Evolutionary conservation across 345 rosid species (phyloP).

Genomic region (Barbarea vulgaris): DNA sequence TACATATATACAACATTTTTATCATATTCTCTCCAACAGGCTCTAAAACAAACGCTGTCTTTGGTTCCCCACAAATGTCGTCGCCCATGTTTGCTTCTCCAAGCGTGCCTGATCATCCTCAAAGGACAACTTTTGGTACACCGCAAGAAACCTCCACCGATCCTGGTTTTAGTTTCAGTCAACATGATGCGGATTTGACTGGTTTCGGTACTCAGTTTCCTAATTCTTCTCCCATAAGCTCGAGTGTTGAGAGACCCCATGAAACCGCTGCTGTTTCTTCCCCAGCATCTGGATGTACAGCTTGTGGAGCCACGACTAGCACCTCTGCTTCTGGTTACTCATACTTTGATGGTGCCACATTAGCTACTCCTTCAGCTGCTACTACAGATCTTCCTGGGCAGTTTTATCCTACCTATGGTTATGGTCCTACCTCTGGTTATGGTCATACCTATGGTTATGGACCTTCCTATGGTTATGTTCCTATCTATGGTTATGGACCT

Average conservation of each 20-base stretch:
- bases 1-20: conserved; percentile 10
- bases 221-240: background rate
- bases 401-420: conserved; percentile 8
- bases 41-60: background rate
- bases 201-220: background rate
- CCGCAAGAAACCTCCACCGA: background rate
- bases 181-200: background rate
- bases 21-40: background rate
- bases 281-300: conserved; percentile 20
- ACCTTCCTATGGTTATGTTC: background rate
- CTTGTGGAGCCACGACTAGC: conserved; percentile 35
- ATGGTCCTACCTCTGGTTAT: conserved; percentile 11
- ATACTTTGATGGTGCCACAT: background rate
- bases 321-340: conserved; percentile 15
- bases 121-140: background rate
- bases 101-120: background rate
- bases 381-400: conserved; percentile 15
- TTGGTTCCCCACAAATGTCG: background rate
- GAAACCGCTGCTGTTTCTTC: background rate
- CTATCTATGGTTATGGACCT: conserved; percentile 1
- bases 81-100: background rate
- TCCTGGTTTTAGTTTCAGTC: background rate
- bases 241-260: conserved; percentile 18
- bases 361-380: background rate
- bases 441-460: background rate